These are phyloP conservation scores for Ramaria rubella DNA, from an alignment of 768 basidiomycete species.

Conservation along the genomic window DNA sequence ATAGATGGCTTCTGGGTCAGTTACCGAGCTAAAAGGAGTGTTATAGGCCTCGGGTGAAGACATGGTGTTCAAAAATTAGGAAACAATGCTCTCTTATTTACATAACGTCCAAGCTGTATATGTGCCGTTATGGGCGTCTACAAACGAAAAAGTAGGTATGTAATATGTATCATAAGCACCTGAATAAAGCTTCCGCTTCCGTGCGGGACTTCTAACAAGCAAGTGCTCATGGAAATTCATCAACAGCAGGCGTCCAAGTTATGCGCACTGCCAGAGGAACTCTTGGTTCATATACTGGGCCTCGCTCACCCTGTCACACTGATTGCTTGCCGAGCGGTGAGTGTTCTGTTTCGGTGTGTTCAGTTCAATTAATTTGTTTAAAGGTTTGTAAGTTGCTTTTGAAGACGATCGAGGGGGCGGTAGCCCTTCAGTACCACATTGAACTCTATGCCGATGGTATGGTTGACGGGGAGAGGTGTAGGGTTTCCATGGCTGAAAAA, in stretches of 20 bases:
- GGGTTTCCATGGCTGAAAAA: conserved; percentile 19
- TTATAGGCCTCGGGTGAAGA: not conserved
- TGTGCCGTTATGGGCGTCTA: too few relatives aligned
- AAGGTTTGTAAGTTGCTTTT: conserved; percentile 11
- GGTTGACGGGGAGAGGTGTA: not conserved
- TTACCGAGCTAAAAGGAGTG: not conserved
- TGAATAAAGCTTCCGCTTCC: too few relatives aligned
- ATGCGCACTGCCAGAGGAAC: conserved; percentile 1
- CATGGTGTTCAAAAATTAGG: too few relatives aligned
- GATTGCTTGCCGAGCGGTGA: not conserved
- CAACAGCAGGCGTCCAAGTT: not conserved
- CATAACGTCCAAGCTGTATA: too few relatives aligned
- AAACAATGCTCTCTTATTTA: too few relatives aligned
- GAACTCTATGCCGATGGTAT: conserved; percentile 16
- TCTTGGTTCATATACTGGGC: not conserved
- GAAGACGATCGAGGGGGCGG: conserved; percentile 4
- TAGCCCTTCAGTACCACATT: conserved; percentile 13
- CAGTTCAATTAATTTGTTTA: not conserved
- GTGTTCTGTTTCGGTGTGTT: not conserved
- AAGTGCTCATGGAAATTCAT: not conserved
- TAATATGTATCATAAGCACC: too few relatives aligned
- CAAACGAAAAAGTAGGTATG: too few relatives aligned
- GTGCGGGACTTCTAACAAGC: too few relatives aligned
- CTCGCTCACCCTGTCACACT: not conserved
- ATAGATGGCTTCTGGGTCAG: not conserved